phyloP scores from a whole-genome alignment of 805 yeast genomes.

The Zygotorulaspora chibaensis region DNA sequence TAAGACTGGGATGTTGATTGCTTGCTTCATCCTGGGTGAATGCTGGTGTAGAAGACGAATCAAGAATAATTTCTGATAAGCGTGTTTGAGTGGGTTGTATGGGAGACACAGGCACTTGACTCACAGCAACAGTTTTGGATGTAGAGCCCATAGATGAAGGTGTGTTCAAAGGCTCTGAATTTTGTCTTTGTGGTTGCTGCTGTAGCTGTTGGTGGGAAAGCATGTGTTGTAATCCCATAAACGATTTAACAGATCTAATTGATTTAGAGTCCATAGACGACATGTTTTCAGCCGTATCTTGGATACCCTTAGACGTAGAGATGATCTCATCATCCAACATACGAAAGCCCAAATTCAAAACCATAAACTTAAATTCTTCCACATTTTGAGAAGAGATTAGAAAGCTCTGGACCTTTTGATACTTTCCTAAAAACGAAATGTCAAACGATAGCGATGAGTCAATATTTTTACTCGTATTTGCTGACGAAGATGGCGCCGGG shows the following conservation, averaged over 20 bases:
- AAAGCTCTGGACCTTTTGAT: conserved; percentile 34
- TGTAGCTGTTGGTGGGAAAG: conserved; percentile 1
- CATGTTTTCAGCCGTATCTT: conserved; percentile 14
- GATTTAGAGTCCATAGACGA: conserved; percentile 10
- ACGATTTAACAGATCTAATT: conserved; percentile 20
- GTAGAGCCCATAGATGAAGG: background rate
- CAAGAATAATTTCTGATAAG: conserved; percentile 2
- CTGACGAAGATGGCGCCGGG: conserved; percentile 1
- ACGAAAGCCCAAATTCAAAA: conserved; percentile 34
- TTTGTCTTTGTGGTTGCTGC: background rate
- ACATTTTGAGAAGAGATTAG: conserved; percentile 42
- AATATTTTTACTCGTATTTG: background rate
- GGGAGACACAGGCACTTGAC: background rate
- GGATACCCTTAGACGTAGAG: conserved; percentile 26
- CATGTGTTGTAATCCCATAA: conserved; percentile 18
- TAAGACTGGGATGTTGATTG: conserved; percentile 24
- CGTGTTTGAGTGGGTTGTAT: conserved; percentile 5
- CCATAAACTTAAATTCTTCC: conserved; percentile 39
- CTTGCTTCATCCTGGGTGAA: conserved; percentile 6
- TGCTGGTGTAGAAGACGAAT: conserved; percentile 1
- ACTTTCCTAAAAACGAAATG: conserved; percentile 35
- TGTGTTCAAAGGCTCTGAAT: background rate
- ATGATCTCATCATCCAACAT: conserved; percentile 27
- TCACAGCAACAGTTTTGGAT: background rate
- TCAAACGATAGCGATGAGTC: conserved; percentile 35